Conservation (phyloP, 2,329 filamentous ascomycete genomes). For the Colletotrichum camelliae region DNA sequence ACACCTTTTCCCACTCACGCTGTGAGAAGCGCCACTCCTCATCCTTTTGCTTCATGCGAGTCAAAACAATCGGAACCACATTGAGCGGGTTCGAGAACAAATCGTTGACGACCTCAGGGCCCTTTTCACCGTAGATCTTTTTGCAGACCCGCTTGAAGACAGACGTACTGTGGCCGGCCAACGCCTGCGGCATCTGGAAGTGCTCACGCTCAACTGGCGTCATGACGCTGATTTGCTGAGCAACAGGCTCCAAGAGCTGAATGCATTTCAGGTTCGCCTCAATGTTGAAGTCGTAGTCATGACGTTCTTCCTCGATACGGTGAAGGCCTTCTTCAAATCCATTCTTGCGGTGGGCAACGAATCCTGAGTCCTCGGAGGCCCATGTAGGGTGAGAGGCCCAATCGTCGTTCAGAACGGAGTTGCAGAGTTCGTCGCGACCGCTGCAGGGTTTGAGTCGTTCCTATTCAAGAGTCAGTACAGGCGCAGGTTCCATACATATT, state of each 20-base stretch:
- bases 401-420: constrained; percentile 92
- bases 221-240: constrained; percentile 87
- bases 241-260: constrained; percentile 92
- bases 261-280: constrained; percentile 95
- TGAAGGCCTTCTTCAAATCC: constrained; percentile 93
- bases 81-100: constrained; percentile 84
- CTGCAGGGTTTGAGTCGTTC: constrained; percentile 92
- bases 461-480: constrained; percentile 31
- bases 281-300: constrained; percentile 98
- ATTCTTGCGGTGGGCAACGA: constrained; percentile 97
- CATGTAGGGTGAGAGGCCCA: constrained; percentile 99
- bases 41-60: constrained; percentile 91
- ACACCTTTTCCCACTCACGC: constrained; percentile 98
- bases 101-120: constrained; percentile 83
- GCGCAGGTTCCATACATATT: not conserved
- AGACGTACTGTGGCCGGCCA: constrained; percentile 92
- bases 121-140: constrained; percentile 94
- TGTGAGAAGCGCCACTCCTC: constrained; percentile 98
- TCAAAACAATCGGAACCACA: constrained; percentile 87
- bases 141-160: constrained; percentile 98
- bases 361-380: constrained; percentile 97
- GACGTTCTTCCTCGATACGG: constrained; percentile 95
- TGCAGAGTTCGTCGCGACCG: constrained; percentile 93
- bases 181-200: constrained; percentile 81
- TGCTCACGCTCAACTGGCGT: constrained; percentile 71